These are phyloP conservation scores for Boletellus sp. DNA, from an alignment of 768 basidiomycete genomes.

Conservation along the genomic window DNA sequence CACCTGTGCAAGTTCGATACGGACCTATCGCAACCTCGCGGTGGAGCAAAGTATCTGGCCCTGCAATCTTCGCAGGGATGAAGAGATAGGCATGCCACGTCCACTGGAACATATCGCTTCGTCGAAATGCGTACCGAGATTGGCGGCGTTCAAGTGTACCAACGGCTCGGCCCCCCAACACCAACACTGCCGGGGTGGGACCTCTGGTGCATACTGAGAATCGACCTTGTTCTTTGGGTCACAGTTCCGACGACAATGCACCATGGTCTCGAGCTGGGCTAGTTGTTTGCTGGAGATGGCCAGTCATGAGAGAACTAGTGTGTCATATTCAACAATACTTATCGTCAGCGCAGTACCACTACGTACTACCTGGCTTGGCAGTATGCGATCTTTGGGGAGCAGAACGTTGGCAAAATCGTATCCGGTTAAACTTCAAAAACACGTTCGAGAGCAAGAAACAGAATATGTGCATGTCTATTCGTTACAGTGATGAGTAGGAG, in stretches of 20 bases:
- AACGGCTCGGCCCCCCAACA: conserved; percentile 1
- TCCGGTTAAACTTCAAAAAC: conserved; percentile 30
- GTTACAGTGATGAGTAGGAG: conserved; percentile 50
- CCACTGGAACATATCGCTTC: not conserved
- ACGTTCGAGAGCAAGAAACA: conserved; percentile 33
- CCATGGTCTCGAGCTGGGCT: not conserved
- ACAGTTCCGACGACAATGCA: conserved; percentile 3
- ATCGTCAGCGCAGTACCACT: conserved; percentile 8
- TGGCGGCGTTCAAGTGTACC: conserved; percentile 4
- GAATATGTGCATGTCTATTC: conserved; percentile 61
- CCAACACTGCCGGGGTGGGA: not conserved
- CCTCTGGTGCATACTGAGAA: conserved; percentile 4
- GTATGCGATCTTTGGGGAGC: conserved; percentile 17
- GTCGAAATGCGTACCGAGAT: conserved; percentile 3
- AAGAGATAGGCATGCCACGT: conserved; percentile 44
- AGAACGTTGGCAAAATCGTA: conserved; percentile 29
- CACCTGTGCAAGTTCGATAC: conserved; percentile 38
- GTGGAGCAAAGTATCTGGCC: conserved; percentile 76
- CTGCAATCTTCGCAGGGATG: conserved; percentile 58
- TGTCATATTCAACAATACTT: conserved; percentile 11
- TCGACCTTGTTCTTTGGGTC: conserved; percentile 5
- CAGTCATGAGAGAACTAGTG: conserved; percentile 6
- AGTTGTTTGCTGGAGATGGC: not conserved
- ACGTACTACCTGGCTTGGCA: conserved; percentile 9
- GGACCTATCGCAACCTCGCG: conserved; percentile 61